Evolutionary conservation across 2,329 filamentous ascomycete species (phyloP).

Genomic region (Colletotrichum acutatum): DNA sequence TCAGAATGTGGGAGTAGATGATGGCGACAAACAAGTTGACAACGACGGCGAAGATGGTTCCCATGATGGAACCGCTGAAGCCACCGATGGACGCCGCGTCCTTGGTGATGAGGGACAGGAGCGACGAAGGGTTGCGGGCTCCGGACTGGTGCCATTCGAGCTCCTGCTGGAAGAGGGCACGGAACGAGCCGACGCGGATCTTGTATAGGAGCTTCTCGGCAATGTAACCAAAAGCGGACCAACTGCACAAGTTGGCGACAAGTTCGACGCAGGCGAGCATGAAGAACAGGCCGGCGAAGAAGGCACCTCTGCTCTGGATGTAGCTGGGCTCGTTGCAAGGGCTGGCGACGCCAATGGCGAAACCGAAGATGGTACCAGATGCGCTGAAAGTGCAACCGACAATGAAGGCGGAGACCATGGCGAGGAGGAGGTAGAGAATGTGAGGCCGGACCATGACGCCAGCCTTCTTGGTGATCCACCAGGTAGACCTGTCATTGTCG

Average conservation of each 20-base stretch:
- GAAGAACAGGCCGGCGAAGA: slow-evolving; percentile 68
- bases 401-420: slow-evolving; percentile 57
- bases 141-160: slow-evolving; percentile 78
- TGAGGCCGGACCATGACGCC: slow-evolving; percentile 51
- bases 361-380: slow-evolving; percentile 63
- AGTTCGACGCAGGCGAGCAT: slow-evolving; percentile 60
- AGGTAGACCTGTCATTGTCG: slow-evolving; percentile 52
- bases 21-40: slow-evolving; percentile 77
- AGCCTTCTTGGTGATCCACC: slow-evolving; percentile 52
- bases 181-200: slow-evolving; percentile 72
- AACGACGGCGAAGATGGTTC: slow-evolving; percentile 74
- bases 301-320: slow-evolving; percentile 52
- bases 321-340: slow-evolving; percentile 54
- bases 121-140: slow-evolving; percentile 67
- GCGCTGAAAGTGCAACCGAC: slow-evolving; percentile 65
- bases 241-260: slow-evolving; percentile 66
- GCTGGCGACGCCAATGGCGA: slow-evolving; percentile 56
- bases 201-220: slow-evolving; percentile 74
- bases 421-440: slow-evolving; percentile 51
- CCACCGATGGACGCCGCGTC: slow-evolving; percentile 75
- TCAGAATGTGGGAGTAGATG: slow-evolving; percentile 75
- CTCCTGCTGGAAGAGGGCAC: slow-evolving; percentile 73
- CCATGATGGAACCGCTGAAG: slow-evolving; percentile 76
- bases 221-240: slow-evolving; percentile 57
- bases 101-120: slow-evolving; percentile 76